Evolutionary conservation across 2,329 filamentous ascomycete species (phyloP), one percentile per base, ranked within the genome.

Genomic region (Microdochium trichocladiopsis): DNA sequence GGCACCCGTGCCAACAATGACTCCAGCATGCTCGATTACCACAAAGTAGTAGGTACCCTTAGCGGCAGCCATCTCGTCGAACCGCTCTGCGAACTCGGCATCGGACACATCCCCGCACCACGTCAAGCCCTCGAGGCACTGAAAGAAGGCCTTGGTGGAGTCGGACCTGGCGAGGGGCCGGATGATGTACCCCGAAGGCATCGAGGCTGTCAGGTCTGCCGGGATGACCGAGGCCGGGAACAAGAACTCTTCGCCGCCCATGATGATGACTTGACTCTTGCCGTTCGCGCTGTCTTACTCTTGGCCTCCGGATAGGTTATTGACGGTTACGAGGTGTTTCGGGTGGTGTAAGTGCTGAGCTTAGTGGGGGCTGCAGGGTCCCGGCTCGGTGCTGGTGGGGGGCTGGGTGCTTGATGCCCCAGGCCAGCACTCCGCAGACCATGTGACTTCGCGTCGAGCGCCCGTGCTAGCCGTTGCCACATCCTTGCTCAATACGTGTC

Each of bases 91-190:
- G 50, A 65, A 66, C 4, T 66, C 63, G 10, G 57, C 48, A 14
- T 48, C 23, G 23, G 47, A 48, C 52, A 90, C 79, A 45, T 91
- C 84, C 48, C 87, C 88, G 36, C 92, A 87, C 50, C 83, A 88
- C 1, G 89, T 93, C 52, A 94, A 74, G 16, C 90, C 87, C 25
- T 83, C 76, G 54, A 94, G 75, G 18, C 89, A 87, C 59, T 90
- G 85, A 49, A 93, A 78, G 67, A 91, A 91, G 53, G 87, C 87
- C 47, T 76, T 78, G 47, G 72, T 69, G 69, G 85, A 90, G 69
- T 94, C 89, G 52, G 71, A 73, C 59, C 80, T 81, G 60, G 82
- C 76, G 25, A 93, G 72, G 0, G 89, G 84, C 16, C 89, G 86
- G 63, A 90, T 80, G 2, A 72, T 79, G 74, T 90, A 93, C 59